These are phyloP conservation scores for Pythium rishiriense DNA, from an alignment of 352 stramenopile genomes.

Conservation along the genomic window DNA sequence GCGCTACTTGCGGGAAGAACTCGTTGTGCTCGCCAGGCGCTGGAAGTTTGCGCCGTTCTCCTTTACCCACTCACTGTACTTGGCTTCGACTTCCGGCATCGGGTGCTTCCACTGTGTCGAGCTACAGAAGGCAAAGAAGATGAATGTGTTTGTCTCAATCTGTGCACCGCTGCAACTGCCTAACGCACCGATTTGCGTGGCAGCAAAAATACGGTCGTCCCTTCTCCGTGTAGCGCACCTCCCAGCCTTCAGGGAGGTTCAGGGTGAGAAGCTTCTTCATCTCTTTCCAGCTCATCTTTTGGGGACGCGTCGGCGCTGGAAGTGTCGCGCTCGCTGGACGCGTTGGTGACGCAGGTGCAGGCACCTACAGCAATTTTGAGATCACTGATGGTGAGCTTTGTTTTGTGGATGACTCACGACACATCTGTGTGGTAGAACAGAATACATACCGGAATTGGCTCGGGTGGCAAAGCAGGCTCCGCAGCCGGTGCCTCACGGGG, in stretches of 20 bases:
- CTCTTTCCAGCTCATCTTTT: conserved; percentile 72
- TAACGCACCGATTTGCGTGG: conserved; percentile 57
- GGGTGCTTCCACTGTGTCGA: conserved; percentile 89
- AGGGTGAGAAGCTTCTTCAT: conserved; percentile 73
- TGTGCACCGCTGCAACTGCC: too few relatives aligned
- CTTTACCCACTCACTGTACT: conserved; percentile 80
- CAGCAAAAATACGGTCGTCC: conserved; percentile 85
- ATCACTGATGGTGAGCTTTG: too few relatives aligned
- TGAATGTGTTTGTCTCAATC: too few relatives aligned
- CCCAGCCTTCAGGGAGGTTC: conserved; percentile 77
- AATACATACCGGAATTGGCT: conserved; percentile 11
- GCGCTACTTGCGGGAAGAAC: conserved; percentile 3
- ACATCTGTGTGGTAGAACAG: not conserved
- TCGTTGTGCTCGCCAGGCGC: conserved; percentile 9
- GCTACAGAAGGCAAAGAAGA: conserved; percentile 25
- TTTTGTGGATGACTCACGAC: not conserved
- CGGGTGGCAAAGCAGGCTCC: not conserved
- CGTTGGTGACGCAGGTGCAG: conserved; percentile 17
- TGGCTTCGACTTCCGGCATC: conserved; percentile 61
- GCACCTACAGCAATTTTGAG: too few relatives aligned
- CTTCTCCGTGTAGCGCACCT: conserved; percentile 80
- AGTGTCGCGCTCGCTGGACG: conserved; percentile 25
- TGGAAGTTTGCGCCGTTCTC: conserved; percentile 59
- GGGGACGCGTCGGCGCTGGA: conserved; percentile 34
- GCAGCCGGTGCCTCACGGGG: not conserved